These are phyloP conservation scores for Paratinospora sagittata DNA, from an alignment of 164 flowering plant species.

Conservation along the genomic window DNA sequence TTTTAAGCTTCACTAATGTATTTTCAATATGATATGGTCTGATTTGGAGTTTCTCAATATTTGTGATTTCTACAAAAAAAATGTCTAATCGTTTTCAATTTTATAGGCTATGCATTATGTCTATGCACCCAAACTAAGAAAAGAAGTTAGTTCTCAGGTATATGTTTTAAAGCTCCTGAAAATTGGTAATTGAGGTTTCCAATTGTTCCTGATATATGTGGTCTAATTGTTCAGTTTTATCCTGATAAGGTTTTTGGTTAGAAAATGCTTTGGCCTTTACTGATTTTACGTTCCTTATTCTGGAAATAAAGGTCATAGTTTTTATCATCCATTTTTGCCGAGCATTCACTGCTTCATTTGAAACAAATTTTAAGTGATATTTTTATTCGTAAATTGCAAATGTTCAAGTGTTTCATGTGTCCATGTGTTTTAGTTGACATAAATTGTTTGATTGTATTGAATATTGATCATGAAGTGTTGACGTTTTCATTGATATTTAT, in stretches of 20 bases:
- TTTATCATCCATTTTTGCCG: too few species aligned
- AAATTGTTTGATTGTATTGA: too few species aligned
- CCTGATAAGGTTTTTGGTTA: background rate
- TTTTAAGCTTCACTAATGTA: background rate
- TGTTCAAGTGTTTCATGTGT: too few species aligned
- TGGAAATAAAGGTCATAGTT: too few species aligned
- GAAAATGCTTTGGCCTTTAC: background rate
- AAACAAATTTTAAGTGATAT: too few species aligned
- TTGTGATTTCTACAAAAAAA: background rate
- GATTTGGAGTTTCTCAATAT: background rate
- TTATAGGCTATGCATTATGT: background rate
- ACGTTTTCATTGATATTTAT: too few species aligned
- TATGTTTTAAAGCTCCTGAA: background rate
- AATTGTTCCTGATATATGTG: too few species aligned
- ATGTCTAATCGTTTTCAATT: background rate
- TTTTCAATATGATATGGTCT: background rate
- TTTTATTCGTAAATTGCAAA: too few species aligned
- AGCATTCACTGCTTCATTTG: too few species aligned
- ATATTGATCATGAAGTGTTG: too few species aligned
- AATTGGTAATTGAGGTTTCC: background rate
- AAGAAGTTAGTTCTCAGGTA: conserved; percentile 8
- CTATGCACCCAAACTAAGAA: conserved; percentile 10
- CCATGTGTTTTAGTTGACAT: too few species aligned
- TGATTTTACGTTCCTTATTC: background rate
- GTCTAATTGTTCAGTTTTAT: too few species aligned